phyloP scores from a whole-genome alignment of 208 protist species.

The Leishmania arabica region DNA sequence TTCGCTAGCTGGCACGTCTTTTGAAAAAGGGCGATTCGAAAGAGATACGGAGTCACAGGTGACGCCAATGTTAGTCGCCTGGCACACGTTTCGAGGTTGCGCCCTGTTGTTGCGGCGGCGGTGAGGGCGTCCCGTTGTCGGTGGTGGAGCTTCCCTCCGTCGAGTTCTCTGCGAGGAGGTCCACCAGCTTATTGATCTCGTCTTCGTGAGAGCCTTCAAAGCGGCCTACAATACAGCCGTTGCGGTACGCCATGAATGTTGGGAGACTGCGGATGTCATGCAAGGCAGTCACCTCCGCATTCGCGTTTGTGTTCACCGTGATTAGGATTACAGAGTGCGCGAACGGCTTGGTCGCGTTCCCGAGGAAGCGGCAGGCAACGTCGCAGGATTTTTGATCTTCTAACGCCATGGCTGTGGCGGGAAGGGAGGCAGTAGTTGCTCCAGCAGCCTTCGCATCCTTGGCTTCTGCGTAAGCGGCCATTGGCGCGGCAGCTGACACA shows the following conservation, averaged over 20 bases:
- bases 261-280: slow-evolving; percentile 88
- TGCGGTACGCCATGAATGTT: slow-evolving; percentile 80
- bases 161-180: slow-evolving; percentile 17
- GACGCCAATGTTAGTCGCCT: neutral
- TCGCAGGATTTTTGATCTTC: slow-evolving; percentile 28
- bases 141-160: neutral
- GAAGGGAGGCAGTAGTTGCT: neutral
- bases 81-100: neutral
- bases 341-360: slow-evolving; percentile 15
- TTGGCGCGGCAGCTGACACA: neutral
- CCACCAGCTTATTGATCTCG: slow-evolving; percentile 61
- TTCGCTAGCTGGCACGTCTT: neutral
- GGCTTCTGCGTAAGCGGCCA: neutral
- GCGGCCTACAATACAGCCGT: slow-evolving; percentile 68
- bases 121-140: neutral
- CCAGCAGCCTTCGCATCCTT: neutral
- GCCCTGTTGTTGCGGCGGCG: neutral
- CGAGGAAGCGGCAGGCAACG: slow-evolving; percentile 27
- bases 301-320: slow-evolving; percentile 82
- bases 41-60: neutral
- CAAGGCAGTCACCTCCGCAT: slow-evolving; percentile 65
- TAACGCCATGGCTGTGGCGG: slow-evolving; percentile 13
- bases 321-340: slow-evolving; percentile 42
- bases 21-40: neutral
- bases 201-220: slow-evolving; percentile 67